phyloP scores from a whole-genome alignment of 164 flowering plant genomes.

The Taxillus chinensis region DNA sequence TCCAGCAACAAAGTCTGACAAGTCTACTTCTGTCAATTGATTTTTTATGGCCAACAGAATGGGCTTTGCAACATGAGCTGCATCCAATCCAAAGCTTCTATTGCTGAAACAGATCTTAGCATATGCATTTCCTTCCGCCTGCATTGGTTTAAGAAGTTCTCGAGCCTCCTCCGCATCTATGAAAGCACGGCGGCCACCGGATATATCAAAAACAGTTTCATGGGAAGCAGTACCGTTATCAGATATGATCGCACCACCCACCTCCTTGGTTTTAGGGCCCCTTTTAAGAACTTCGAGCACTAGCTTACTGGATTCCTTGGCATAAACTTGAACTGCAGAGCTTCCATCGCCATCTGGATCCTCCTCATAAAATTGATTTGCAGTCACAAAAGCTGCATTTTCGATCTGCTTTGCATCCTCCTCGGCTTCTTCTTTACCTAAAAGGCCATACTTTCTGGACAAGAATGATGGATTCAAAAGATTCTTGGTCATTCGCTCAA shows the following conservation, averaged over 20 bases:
- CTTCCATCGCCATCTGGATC: constrained; percentile 64
- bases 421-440: constrained; percentile 48
- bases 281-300: constrained; percentile 53
- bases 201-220: constrained; percentile 44
- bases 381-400: constrained; percentile 34
- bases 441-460: constrained; percentile 49
- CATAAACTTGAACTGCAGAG: constrained; percentile 55
- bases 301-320: constrained; percentile 50
- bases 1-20: constrained; percentile 69
- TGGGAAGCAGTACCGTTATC: constrained; percentile 15
- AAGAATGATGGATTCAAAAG: constrained; percentile 44
- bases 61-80: constrained; percentile 46
- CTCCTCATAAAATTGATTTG: constrained; percentile 33
- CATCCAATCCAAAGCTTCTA: constrained; percentile 55
- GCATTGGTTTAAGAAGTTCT: constrained; percentile 34
- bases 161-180: constrained; percentile 47
- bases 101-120: constrained; percentile 57
- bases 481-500: constrained; percentile 47
- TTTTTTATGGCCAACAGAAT: constrained; percentile 34
- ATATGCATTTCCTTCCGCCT: constrained; percentile 28
- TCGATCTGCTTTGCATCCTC: constrained; percentile 47
- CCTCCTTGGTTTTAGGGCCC: constrained; percentile 34
- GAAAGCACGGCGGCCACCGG: constrained; percentile 46
- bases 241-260: constrained; percentile 11
- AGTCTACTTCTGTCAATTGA: constrained; percentile 49